Evolutionary conservation across 371 early-diverging fungal genomes (phyloP).

Genomic region (Polyrhizophydium stewartii): DNA sequence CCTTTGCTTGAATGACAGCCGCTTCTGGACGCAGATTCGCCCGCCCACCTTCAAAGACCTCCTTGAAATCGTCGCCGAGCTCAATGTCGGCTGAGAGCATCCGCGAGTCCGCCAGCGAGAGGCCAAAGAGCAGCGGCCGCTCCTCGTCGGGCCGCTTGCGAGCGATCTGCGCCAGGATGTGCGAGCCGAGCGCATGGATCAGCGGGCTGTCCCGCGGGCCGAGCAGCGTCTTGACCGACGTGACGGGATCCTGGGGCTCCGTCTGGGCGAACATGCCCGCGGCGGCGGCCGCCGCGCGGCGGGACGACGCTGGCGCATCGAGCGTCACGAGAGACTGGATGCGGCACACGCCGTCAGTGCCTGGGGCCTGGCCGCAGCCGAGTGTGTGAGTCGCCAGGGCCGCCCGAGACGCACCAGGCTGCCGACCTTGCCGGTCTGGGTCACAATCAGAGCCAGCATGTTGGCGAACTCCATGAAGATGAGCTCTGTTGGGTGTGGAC

Average conservation of each 20-base stretch:
- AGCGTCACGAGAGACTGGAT: background rate
- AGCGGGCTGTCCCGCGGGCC: slow-evolving; percentile 14
- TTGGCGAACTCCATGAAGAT: slow-evolving; percentile 18
- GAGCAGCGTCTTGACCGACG: slow-evolving; percentile 10
- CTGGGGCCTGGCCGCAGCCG: no score
- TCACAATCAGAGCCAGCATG: slow-evolving; percentile 8
- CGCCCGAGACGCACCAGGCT: slow-evolving; percentile 9
- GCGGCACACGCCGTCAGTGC: background rate
- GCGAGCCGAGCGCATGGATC: slow-evolving; percentile 9
- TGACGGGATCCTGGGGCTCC: background rate
- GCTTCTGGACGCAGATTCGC: no score
- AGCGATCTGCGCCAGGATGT: slow-evolving; percentile 10
- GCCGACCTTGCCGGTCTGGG: slow-evolving; percentile 15
- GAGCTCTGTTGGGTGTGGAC: background rate
- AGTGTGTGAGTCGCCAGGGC: background rate
- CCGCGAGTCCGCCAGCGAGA: slow-evolving; percentile 9
- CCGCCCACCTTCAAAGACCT: no score
- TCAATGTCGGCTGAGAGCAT: no score
- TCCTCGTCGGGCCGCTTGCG: slow-evolving; percentile 1
- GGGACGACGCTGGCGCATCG: background rate
- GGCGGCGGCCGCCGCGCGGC: background rate
- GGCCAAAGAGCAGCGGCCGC: slow-evolving; percentile 13
- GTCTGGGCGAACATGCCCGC: background rate
- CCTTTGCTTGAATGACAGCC: no score
- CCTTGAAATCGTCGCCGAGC: no score